Evolutionary conservation across 2,329 filamentous ascomycete genomes (phyloP).

Genomic region (Cladophialophora bantiana): DNA sequence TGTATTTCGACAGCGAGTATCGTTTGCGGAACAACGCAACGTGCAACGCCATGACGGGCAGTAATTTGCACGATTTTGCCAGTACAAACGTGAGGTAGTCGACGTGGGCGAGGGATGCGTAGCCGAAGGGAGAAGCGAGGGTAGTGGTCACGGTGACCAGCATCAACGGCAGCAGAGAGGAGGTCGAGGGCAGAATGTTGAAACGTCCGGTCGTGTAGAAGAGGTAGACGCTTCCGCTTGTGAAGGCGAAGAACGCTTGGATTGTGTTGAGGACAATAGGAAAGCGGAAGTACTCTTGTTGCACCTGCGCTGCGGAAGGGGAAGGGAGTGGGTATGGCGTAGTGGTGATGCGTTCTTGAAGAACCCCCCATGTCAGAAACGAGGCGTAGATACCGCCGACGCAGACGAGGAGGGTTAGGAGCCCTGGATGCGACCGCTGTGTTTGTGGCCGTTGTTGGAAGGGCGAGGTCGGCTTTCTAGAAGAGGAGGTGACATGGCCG

Average conservation of each 20-base stretch:
- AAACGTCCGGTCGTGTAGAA: constrained; percentile 64
- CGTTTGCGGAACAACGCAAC: constrained; percentile 86
- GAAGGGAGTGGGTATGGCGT: constrained; percentile 68
- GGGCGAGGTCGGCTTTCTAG: background rate
- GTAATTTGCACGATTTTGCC: constrained; percentile 94
- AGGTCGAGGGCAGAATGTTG: constrained; percentile 74
- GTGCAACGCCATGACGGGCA: constrained; percentile 98
- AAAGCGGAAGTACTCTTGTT: constrained; percentile 81
- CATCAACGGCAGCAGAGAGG: constrained; percentile 78
- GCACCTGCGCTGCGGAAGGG: constrained; percentile 52
- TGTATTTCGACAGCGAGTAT: constrained; percentile 96
- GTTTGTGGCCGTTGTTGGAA: constrained; percentile 6
- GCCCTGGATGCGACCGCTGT: constrained; percentile 57
- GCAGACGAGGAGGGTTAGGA: constrained; percentile 80
- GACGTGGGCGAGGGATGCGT: constrained; percentile 88
- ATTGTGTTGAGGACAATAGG: constrained; percentile 96
- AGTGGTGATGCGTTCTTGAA: constrained; percentile 97
- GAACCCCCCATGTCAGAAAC: constrained; percentile 94
- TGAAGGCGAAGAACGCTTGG: constrained; percentile 86
- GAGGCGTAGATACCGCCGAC: constrained; percentile 96
- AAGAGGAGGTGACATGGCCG: constrained; percentile 40
- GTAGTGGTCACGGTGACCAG: constrained; percentile 87
- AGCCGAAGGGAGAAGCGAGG: constrained; percentile 93
- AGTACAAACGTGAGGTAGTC: constrained; percentile 98
- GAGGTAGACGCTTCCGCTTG: constrained; percentile 83